Evolutionary conservation across 805 yeast genomes (phyloP).

Genomic region (Saccharomycodes ludwigii): DNA sequence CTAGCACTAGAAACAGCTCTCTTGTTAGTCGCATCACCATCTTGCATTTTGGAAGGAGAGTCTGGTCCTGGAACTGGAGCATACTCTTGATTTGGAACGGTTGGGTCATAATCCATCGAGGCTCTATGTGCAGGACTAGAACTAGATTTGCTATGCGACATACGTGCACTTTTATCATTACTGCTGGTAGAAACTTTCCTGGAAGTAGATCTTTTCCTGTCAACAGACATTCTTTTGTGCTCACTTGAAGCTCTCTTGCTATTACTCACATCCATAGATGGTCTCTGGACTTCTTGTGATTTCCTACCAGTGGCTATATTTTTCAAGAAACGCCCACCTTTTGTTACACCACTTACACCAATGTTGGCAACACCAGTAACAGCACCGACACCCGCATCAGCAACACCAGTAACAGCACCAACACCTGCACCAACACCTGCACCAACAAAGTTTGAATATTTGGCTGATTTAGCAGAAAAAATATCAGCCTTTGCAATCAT

Average conservation of each 20-base stretch:
- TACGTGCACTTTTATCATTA: background rate
- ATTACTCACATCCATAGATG: background rate
- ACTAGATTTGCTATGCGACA: background rate
- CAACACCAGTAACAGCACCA: conserved; percentile 26
- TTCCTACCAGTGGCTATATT: conserved; percentile 22
- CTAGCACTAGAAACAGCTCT: conserved; percentile 8
- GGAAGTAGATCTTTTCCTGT: conserved; percentile 1
- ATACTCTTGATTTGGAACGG: conserved; percentile 20
- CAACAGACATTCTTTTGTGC: conserved; percentile 4
- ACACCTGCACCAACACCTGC: conserved; percentile 30
- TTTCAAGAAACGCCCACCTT: conserved; percentile 33
- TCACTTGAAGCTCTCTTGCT: conserved; percentile 9
- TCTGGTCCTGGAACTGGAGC: conserved; percentile 12
- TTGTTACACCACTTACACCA: conserved; percentile 30
- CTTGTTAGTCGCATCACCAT: conserved; percentile 10
- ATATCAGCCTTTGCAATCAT: conserved; percentile 46
- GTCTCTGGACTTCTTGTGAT: conserved; percentile 7
- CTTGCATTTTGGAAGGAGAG: conserved; percentile 9
- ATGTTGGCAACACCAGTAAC: conserved; percentile 32
- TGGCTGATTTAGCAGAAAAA: no score
- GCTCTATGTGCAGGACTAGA: conserved; percentile 3
- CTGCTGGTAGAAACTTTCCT: conserved; percentile 1
- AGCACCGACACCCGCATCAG: conserved; percentile 27
- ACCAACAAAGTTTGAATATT: conserved; percentile 29
- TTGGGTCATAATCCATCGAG: conserved; percentile 15